Evolutionary conservation across 73 alveolate species (phyloP).

Genomic region (Paraurostyla sp.): DNA sequence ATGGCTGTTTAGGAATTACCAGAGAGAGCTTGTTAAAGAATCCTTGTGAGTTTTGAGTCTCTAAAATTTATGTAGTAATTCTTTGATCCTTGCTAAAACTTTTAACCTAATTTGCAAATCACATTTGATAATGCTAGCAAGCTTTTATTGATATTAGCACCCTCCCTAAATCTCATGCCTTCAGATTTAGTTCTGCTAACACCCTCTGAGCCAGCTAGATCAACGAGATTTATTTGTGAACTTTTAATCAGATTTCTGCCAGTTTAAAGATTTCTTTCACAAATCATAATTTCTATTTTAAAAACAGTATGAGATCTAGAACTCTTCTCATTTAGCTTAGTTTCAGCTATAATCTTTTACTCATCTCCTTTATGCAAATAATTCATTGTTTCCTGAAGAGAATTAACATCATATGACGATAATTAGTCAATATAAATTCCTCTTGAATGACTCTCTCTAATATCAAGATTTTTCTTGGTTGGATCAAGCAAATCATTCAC

Average conservation of each 20-base stretch:
- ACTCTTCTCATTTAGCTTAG: slow-evolving; percentile 85
- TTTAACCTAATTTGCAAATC: slow-evolving; percentile 42
- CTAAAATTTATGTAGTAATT: slow-evolving; percentile 84
- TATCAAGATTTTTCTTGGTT: slow-evolving; percentile 77
- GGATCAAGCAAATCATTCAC: slow-evolving; percentile 91
- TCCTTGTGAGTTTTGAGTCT: slow-evolving; percentile 91
- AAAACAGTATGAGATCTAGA: slow-evolving; percentile 86
- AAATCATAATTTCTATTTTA: slow-evolving; percentile 70
- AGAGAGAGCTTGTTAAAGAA: slow-evolving; percentile 88
- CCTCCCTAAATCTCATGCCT: slow-evolving; percentile 89
- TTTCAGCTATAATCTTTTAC: slow-evolving; percentile 81
- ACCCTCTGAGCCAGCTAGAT: slow-evolving; percentile 91
- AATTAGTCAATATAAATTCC: slow-evolving; percentile 75
- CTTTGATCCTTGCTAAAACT: slow-evolving; percentile 70
- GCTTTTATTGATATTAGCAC: slow-evolving; percentile 88
- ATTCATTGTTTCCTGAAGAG: slow-evolving; percentile 47
- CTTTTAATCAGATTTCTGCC: slow-evolving; percentile 70
- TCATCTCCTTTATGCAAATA: slow-evolving; percentile 82
- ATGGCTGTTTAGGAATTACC: slow-evolving; percentile 94
- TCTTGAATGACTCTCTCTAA: slow-evolving; percentile 83
- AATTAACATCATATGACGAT: slow-evolving; percentile 37
- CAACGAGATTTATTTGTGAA: slow-evolving; percentile 83
- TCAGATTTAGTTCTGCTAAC: slow-evolving; percentile 77
- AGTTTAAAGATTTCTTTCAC: slow-evolving; percentile 49
- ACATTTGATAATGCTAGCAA: slow-evolving; percentile 90